phyloP scores from a whole-genome alignment of 75 land plant species.

The Larix kaempferi region DNA sequence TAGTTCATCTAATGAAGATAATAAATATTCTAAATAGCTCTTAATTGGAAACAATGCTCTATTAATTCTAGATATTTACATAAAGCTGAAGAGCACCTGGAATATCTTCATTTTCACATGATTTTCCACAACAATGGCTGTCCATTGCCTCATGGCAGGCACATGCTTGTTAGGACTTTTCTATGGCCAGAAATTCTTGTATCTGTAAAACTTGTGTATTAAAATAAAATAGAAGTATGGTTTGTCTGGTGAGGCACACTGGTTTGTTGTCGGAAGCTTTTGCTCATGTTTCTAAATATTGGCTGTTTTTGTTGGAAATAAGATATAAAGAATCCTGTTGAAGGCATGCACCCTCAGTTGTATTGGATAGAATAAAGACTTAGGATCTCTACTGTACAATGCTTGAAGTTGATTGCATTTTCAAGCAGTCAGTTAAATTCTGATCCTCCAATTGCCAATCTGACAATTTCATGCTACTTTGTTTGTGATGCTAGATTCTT shows the following conservation, averaged over 20 bases:
- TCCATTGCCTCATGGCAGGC: background rate
- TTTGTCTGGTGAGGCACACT: background rate
- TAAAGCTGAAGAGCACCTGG: background rate
- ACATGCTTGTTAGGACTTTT: background rate
- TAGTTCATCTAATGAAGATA: background rate
- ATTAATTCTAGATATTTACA: background rate
- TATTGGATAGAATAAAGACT: background rate
- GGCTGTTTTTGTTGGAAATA: background rate
- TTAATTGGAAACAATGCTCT: background rate
- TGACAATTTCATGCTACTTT: background rate
- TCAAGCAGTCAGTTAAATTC: background rate
- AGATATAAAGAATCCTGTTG: background rate
- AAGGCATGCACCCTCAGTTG: background rate
- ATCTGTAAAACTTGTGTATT: background rate
- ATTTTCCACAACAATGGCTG: background rate
- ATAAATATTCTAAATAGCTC: background rate
- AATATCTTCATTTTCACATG: background rate
- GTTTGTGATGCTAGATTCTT: conserved; percentile 57
- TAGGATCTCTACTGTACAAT: background rate
- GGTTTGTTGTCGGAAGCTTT: background rate
- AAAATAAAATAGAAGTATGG: background rate
- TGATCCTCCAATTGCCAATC: background rate
- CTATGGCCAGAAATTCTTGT: too few species aligned
- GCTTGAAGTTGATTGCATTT: background rate
- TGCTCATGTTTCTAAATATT: background rate